A percentile compares a stretch with the other conserved stretches of the same genome.
Evolutionary conservation across 2,329 filamentous ascomycete genomes (phyloP).

Genomic region (Eutypa lata): DNA sequence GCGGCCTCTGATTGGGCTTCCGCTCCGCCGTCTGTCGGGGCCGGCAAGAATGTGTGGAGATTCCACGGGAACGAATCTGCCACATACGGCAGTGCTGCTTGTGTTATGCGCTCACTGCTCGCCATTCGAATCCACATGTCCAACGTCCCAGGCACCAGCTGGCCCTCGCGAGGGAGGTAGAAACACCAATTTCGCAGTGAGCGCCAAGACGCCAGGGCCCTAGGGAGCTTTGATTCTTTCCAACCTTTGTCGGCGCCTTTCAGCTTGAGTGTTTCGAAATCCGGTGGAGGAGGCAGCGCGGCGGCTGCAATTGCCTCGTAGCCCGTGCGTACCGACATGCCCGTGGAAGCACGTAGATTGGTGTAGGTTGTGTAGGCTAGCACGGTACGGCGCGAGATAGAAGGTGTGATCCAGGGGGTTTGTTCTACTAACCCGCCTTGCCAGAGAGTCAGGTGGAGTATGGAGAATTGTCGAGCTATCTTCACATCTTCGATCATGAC

Average conservation of each 20-base stretch:
- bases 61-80: conserved; percentile 64
- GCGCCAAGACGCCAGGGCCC: conserved; percentile 6
- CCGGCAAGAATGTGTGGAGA: conserved; percentile 38
- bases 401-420: conserved; percentile 9
- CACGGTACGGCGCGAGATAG: conserved; percentile 9
- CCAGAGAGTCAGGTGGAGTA: conserved; percentile 20
- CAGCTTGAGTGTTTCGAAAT: conserved; percentile 11
- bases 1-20: background rate
- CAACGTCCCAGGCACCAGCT: conserved; percentile 29
- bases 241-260: conserved; percentile 13
- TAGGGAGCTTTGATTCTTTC: conserved; percentile 11
- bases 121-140: conserved; percentile 63
- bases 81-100: conserved; percentile 56
- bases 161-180: conserved; percentile 10
- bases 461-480: conserved; percentile 15
- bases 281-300: conserved; percentile 8
- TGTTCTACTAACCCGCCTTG: conserved; percentile 14
- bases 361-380: conserved; percentile 12
- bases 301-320: conserved; percentile 6
- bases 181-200: conserved; percentile 17
- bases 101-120: conserved; percentile 57
- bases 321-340: conserved; percentile 8
- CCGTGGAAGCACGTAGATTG: conserved; percentile 7
- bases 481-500: conserved; percentile 23
- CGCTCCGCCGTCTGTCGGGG: conserved; percentile 19